Percentiles rank a stretch among this genome's conserved stretches.
Evolutionary conservation across 306 rosid genomes (phyloP).

Genomic region (Rosa rugosa): DNA sequence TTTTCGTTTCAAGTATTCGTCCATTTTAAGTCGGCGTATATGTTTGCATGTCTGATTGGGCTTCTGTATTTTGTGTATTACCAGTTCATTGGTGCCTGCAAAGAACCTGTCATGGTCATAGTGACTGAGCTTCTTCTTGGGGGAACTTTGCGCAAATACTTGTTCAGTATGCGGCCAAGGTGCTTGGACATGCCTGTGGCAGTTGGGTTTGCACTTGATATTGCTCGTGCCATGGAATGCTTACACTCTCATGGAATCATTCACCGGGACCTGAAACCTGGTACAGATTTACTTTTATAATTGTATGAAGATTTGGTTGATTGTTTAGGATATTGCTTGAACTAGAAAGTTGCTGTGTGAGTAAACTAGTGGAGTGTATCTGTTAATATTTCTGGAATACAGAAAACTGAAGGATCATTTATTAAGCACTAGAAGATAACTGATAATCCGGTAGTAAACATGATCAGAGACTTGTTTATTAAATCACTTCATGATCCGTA

Average conservation of each 20-base stretch:
- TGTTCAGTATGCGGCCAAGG: conserved; percentile 70
- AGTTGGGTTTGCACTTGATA: conserved; percentile 81
- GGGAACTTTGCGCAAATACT: conserved; percentile 82
- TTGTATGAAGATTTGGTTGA: background rate
- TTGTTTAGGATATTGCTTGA: conserved; percentile 12
- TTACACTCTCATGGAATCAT: conserved; percentile 93
- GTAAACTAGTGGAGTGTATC: background rate
- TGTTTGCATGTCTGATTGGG: conserved; percentile 29
- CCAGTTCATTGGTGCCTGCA: conserved; percentile 97
- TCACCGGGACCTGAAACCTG: conserved; percentile 96
- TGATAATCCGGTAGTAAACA: background rate
- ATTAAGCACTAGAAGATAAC: background rate
- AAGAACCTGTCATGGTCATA: conserved; percentile 93
- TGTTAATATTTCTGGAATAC: background rate
- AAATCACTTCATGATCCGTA: background rate
- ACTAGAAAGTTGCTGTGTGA: background rate
- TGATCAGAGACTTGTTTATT: background rate
- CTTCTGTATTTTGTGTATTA: conserved; percentile 28
- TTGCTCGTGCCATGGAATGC: conserved; percentile 87
- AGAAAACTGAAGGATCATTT: background rate
- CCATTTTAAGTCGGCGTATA: background rate
- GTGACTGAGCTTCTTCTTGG: conserved; percentile 91
- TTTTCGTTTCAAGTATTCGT: background rate
- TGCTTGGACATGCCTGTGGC: conserved; percentile 68
- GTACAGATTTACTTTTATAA: conserved; percentile 34